These are phyloP conservation scores for Hypoxylon fragiforme DNA, from an alignment of 495 filamentous ascomycete genomes.

Conservation along the genomic window DNA sequence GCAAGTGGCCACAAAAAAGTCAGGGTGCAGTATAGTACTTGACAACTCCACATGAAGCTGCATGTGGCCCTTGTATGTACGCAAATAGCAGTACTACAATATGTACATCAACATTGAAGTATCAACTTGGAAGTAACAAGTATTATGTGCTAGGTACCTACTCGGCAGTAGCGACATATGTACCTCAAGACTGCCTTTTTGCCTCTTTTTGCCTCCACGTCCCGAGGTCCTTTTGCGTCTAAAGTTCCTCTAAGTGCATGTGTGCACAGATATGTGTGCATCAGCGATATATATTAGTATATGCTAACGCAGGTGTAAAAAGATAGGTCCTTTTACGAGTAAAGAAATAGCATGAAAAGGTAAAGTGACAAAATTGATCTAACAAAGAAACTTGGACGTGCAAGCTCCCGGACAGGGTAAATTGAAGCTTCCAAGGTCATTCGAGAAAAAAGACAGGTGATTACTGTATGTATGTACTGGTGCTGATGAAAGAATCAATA, in stretches of 20 bases:
- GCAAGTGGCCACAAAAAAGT: slow-evolving; percentile 1
- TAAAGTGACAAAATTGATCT: too few species aligned
- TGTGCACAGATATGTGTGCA: too few species aligned
- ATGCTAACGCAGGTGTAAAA: too few species aligned
- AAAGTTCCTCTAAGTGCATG: too few species aligned
- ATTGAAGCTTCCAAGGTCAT: slow-evolving; percentile 22
- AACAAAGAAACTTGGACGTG: slow-evolving; percentile 18
- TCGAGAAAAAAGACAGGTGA: slow-evolving; percentile 7
- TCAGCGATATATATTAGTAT: too few species aligned
- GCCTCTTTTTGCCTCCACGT: neutral
- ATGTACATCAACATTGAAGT: neutral
- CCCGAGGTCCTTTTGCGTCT: too few species aligned
- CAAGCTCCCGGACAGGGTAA: slow-evolving; percentile 23
- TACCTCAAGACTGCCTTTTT: neutral
- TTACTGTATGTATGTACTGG: slow-evolving; percentile 1
- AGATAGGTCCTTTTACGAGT: too few species aligned
- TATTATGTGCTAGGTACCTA: too few species aligned
- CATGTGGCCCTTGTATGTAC: neutral
- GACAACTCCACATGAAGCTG: slow-evolving; percentile 4
- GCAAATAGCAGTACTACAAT: neutral
- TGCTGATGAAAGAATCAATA: slow-evolving; percentile 6
- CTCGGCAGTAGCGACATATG: too few species aligned
- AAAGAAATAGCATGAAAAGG: too few species aligned
- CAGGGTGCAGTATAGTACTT: slow-evolving; percentile 8
- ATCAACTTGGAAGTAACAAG: too few species aligned